Percentiles rank a stretch among this genome's conserved stretches.
These are phyloP conservation scores for Trichoderma pleuroti DNA, from an alignment of 2,329 filamentous ascomycete genomes.

Conservation along the genomic window DNA sequence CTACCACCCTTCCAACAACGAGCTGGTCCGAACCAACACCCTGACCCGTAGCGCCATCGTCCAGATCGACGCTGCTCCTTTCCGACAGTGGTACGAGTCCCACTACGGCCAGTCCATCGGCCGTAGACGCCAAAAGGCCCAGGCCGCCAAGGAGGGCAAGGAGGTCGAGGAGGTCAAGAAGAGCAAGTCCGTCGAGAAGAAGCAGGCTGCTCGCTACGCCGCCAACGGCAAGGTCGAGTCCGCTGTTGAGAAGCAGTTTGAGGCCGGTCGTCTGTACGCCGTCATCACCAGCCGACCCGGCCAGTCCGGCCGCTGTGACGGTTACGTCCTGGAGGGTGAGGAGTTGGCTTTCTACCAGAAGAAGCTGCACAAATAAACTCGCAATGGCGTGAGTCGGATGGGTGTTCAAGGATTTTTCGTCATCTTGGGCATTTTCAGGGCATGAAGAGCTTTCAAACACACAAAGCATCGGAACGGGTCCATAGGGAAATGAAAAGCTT, in stretches of 20 bases:
- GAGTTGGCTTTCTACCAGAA: conserved; percentile 99
- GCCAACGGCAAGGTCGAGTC: conserved; percentile 86
- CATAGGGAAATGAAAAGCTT: conserved; percentile 38
- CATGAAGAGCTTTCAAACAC: conserved; percentile 35
- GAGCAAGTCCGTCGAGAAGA: conserved; percentile 92
- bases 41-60: conserved; percentile 98
- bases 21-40: conserved; percentile 99
- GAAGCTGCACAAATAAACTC: conserved; percentile 90
- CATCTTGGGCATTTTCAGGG: conserved; percentile 33
- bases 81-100: conserved; percentile 99
- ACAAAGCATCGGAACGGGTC: conserved; percentile 38
- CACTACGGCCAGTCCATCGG: conserved; percentile 94
- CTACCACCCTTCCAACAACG: conserved; percentile 99
- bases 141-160: conserved; percentile 55
- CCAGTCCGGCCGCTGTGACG: conserved; percentile 94
- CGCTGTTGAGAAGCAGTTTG: conserved; percentile 96
- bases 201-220: conserved; percentile 86
- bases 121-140: conserved; percentile 86
- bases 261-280: conserved; percentile 96
- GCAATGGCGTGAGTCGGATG: conserved; percentile 27
- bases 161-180: conserved; percentile 75
- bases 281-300: conserved; percentile 90
- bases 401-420: conserved; percentile 39
- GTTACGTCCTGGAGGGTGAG: conserved; percentile 98
- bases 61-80: conserved; percentile 97